Base-by-base conservation (phyloP, 768 basidiomycete genomes). In the Mycena rebaudengoi region DNA sequence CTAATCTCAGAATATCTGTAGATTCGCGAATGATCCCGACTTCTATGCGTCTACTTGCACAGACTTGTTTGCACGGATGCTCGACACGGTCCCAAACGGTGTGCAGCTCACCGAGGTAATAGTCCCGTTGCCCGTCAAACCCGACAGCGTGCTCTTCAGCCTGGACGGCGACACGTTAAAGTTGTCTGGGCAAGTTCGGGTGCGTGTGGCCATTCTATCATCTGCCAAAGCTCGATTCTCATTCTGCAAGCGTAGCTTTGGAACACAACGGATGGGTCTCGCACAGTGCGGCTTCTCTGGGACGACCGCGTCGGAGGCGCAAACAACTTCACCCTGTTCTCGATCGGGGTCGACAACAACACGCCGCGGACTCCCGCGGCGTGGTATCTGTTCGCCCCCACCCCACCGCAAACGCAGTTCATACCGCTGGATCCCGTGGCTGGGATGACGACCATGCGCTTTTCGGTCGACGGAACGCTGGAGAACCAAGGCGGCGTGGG, bases 401-500 rank as follows among this genome's bases (percentile, higher is more conserved):
- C 49, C 49, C 45, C 26, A 41, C 45, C 12, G 21, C 14, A 40
- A 40, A 18, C 14, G 7, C 5, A 29, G 12, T 46, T 13, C 43
- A 6, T 32, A 12, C 49, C 45, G 10, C 56, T 58, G 26, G 56
- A 58, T 46, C 25, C 46, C 21, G 35, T 33, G 18, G 43, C 56
- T 16, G 56, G 56, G 10, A 40, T 58, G 33, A 49, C 23, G 45
- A 39, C 11, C 30, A 37, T 59, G 45, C 46, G 45, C 16, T 59
- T 59, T 48, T 13, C 50, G 26, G 48, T 59, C 46, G 39, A 59
- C 48, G 57, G 39, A n/a, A 40, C 39, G 21, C 28, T 50, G 20
- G 57, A 59, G 32, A 48, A 59, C 48, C 57, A 50, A 50, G 57
- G 48, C 16, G 57, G 57, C 25, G 46, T 59, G 29, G 48, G 57